Percentiles rank a stretch among this genome's conserved stretches.
Evolutionary conservation across 495 filamentous ascomycete species (phyloP).

Genomic region (Rhizodiscina lignyota): DNA sequence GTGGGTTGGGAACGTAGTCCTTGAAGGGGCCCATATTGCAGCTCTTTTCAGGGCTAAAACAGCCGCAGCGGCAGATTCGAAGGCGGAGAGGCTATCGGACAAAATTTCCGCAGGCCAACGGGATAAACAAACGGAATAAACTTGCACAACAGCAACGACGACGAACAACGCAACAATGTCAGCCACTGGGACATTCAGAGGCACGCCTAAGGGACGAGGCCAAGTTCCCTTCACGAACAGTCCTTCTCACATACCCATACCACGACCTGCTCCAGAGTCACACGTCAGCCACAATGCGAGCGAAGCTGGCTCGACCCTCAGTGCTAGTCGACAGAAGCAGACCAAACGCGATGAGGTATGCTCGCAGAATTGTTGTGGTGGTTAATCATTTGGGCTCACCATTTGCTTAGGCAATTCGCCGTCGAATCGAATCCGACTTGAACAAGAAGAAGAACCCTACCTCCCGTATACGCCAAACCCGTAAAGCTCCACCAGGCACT

Average conservation of each 20-base stretch:
- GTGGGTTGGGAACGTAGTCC: too few relatives aligned
- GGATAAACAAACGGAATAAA: too few relatives aligned
- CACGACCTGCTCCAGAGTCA: slow-evolving; percentile 61
- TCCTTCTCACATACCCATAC: slow-evolving; percentile 78
- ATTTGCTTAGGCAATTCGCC: slow-evolving; percentile 94
- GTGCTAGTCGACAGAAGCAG: slow-evolving; percentile 82
- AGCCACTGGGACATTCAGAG: slow-evolving; percentile 38
- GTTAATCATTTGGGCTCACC: too few relatives aligned
- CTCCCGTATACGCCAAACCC: slow-evolving; percentile 58
- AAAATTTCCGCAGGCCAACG: too few relatives aligned
- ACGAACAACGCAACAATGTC: slow-evolving; percentile 47
- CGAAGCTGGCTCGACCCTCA: slow-evolving; percentile 62
- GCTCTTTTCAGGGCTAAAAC: too few relatives aligned
- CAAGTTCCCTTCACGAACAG: slow-evolving; percentile 53
- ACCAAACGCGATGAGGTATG: slow-evolving; percentile 95
- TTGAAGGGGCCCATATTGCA: too few relatives aligned
- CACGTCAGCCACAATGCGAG: slow-evolving; percentile 34
- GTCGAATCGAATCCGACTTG: slow-evolving; percentile 92
- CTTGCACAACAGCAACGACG: too few relatives aligned
- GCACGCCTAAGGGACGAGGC: slow-evolving; percentile 51
- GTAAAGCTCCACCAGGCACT: slow-evolving; percentile 90
- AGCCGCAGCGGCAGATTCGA: too few relatives aligned
- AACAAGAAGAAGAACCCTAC: slow-evolving; percentile 84
- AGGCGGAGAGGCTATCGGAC: too few relatives aligned
- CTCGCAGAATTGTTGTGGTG: too few relatives aligned